phyloP scores from a whole-genome alignment of 306 rosid genomes.

The Sicyos baderoa region DNA sequence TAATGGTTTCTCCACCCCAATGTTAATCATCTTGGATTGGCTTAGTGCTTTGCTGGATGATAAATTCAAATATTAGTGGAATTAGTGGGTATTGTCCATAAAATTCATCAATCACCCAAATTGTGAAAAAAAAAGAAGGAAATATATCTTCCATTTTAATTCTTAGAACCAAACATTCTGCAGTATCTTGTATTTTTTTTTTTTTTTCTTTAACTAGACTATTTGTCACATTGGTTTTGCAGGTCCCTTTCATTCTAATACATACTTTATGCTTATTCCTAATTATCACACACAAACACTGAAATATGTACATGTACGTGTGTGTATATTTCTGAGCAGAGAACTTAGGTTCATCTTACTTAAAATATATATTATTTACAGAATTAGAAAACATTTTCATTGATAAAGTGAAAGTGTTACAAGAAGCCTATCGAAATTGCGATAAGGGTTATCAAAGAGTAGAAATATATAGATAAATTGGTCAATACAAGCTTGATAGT shows the following conservation, averaged over 20 bases:
- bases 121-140: background rate
- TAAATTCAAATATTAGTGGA: no score
- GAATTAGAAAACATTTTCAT: background rate
- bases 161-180: background rate
- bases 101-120: background rate
- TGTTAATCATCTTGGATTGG: no score
- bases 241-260: background rate
- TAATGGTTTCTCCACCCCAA: no score
- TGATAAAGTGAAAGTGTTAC: background rate
- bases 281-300: background rate
- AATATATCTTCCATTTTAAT: background rate
- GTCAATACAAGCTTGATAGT: no score
- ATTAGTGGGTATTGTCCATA: no score
- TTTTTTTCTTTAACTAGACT: background rate
- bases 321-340: background rate
- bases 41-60: no score
- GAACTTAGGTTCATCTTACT: background rate
- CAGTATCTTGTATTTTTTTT: background rate
- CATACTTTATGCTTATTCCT: background rate
- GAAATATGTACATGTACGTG: background rate
- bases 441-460: no score
- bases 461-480: no score
- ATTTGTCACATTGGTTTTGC: background rate
- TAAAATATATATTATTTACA: no score
- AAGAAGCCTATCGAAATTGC: no score